Evolutionary conservation across 768 basidiomycete genomes (phyloP).

Genomic region (Russula olivacea): DNA sequence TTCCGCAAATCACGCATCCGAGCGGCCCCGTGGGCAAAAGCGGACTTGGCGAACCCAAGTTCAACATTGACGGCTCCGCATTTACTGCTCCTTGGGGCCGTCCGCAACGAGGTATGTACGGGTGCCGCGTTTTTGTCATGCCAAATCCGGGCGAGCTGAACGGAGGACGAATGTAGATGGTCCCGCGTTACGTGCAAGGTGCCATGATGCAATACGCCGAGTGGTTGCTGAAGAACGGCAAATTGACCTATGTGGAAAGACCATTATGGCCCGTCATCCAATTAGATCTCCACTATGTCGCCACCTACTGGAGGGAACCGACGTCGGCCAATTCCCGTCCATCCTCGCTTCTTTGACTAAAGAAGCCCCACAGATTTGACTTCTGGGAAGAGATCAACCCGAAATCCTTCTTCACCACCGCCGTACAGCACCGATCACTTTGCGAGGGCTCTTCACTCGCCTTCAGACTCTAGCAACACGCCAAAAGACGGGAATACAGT

Average conservation of each 20-base stretch:
- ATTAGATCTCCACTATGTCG: neutral
- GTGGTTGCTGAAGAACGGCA: neutral
- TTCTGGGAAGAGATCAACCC: slow-evolving; percentile 59
- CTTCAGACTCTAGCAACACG: slow-evolving; percentile 41
- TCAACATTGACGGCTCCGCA: neutral
- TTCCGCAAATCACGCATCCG: neutral
- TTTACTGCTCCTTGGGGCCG: neutral
- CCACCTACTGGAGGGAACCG: neutral
- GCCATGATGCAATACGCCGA: neutral
- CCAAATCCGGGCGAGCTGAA: neutral
- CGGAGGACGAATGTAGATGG: too few relatives aligned
- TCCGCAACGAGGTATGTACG: neutral
- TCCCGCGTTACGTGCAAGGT: neutral
- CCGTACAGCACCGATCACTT: slow-evolving; percentile 1
- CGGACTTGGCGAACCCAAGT: neutral
- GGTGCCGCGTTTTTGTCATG: neutral
- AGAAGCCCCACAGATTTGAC: slow-evolving; percentile 33
- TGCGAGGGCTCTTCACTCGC: slow-evolving; percentile 54
- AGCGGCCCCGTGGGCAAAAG: neutral
- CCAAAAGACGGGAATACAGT: slow-evolving; percentile 41
- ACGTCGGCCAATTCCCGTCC: neutral
- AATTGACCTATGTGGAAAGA: neutral
- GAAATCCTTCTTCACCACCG: slow-evolving; percentile 35
- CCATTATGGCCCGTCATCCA: neutral
- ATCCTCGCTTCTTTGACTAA: neutral